phyloP scores from a whole-genome alignment of 139 green algal genomes.

The Coelastrella sp. region DNA sequence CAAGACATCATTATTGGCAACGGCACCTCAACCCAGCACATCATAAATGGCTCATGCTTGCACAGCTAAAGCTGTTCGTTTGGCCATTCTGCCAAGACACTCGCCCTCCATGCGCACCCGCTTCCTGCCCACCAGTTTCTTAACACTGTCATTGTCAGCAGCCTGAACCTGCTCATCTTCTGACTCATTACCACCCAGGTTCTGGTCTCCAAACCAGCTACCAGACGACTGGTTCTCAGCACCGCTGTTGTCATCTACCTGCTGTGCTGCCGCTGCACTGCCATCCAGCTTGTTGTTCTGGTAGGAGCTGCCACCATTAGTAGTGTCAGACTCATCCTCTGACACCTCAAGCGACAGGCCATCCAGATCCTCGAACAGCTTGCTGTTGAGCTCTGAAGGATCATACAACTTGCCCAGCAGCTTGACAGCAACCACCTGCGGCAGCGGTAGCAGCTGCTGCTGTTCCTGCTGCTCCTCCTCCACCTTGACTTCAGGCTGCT shows the following conservation, averaged over 20 bases:
- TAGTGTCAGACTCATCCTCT: background rate
- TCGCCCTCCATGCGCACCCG: background rate
- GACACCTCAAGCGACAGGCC: background rate
- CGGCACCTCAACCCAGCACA: no score
- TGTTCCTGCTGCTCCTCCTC: slow-evolving; percentile 4
- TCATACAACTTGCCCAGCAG: slow-evolving; percentile 38
- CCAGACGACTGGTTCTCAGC: slow-evolving; percentile 28
- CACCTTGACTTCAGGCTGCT: background rate
- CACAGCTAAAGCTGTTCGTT: background rate
- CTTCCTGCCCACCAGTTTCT: background rate
- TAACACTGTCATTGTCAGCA: background rate
- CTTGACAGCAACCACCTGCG: slow-evolving; percentile 5
- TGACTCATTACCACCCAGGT: background rate
- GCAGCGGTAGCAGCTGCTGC: background rate
- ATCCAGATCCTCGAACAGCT: slow-evolving; percentile 46
- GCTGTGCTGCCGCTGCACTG: background rate
- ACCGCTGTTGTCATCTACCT: background rate
- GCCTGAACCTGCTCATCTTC: background rate
- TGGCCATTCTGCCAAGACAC: background rate
- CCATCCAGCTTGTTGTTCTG: background rate
- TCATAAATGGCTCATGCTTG: background rate
- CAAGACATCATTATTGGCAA: no score
- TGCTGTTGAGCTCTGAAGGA: slow-evolving; percentile 10
- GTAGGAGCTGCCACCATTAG: background rate
- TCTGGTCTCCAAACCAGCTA: background rate